A percentile compares a stretch with the other conserved stretches of the same genome.
These are phyloP conservation scores for Wickerhamiella kurtzmanii DNA, from an alignment of 805 yeast species.

Conservation along the genomic window DNA sequence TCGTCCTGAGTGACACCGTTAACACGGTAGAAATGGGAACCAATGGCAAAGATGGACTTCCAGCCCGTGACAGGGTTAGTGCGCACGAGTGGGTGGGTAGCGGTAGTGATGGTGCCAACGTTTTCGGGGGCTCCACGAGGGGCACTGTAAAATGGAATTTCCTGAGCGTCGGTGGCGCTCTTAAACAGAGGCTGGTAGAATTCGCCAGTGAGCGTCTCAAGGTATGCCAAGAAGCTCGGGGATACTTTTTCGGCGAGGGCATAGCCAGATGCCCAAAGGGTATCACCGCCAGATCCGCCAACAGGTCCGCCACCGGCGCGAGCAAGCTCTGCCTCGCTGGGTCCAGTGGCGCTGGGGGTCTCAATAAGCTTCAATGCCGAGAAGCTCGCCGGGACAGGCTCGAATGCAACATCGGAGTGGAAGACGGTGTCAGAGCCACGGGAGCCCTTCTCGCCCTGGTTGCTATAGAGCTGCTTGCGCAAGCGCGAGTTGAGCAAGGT, in stretches of 20 bases:
- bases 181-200: constrained; percentile 32
- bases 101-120: constrained; percentile 22
- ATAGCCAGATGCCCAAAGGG: constrained; percentile 40
- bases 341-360: constrained; percentile 34
- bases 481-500: constrained; percentile 19
- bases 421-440: constrained; percentile 24
- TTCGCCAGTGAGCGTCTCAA: constrained; percentile 30
- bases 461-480: constrained; percentile 13
- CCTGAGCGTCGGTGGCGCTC: constrained; percentile 30
- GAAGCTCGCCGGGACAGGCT: constrained; percentile 42
- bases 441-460: constrained; percentile 21
- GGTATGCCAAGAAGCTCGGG: constrained; percentile 34
- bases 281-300: constrained; percentile 34
- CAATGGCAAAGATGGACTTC: constrained; percentile 44
- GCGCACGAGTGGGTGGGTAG: constrained; percentile 48
- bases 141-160: constrained; percentile 36
- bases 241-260: constrained; percentile 42
- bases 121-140: constrained; percentile 23
- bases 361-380: constrained; percentile 40
- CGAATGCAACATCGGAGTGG: constrained; percentile 47
- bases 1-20: constrained; percentile 41
- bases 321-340: constrained; percentile 9
- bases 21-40: constrained; percentile 38
- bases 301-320: constrained; percentile 14
- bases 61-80: constrained; percentile 55